Evolutionary conservation across 805 yeast genomes (phyloP), one percentile per base, ranked within the genome.

Genomic region (Ogataea saltuana): DNA sequence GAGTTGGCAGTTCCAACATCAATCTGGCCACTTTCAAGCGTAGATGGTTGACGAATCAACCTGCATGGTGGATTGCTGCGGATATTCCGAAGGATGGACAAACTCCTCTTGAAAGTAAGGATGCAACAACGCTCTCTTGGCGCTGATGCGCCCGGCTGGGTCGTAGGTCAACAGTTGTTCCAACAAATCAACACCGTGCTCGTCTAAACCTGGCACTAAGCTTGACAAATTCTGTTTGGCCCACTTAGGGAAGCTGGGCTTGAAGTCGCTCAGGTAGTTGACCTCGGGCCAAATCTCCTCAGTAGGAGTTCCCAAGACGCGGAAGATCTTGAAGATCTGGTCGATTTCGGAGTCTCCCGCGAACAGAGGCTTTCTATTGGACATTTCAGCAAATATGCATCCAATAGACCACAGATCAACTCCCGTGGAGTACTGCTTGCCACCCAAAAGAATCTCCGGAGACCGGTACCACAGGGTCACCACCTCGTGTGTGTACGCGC

Each of bases 331-430:
- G 72, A 90, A 90, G 53, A 93, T 86, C 69, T 93, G 97, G 64
- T 93, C 99, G 60, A 93, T 95, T 64, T 93, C 99, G 9, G 96
- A 88, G 63, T 93, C 97, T 5, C 99, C 99, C 0, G 98, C 96
- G 69, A 93, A 91, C 41, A 93, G 66, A 7, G 99, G 97, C 63
- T 88, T 88, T 43, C 99, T 81, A 56, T 89, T 88, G 45, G 90
- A 88, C 98, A 93, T 90, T 64, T 93, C 99, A 6, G 97, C 99
- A 64, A 93, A 86, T 36, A 93, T 93, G 62, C 97, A 90, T 12
- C 99, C 99, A 48, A 91, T 86, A 9, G 97, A 88, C 99, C 99
- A 93, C 85, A 93, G 89, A 64, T 93, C 99, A 40, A 93, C 97
- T 15, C 98, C 97, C 0, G 98, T 93, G 26, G 97, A 88, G 65